A percentile compares a stretch with the other conserved stretches of the same genome.
Evolutionary conservation across 2,329 filamentous ascomycete species (phyloP).

Genomic region (Mycocentrospora acerina): DNA sequence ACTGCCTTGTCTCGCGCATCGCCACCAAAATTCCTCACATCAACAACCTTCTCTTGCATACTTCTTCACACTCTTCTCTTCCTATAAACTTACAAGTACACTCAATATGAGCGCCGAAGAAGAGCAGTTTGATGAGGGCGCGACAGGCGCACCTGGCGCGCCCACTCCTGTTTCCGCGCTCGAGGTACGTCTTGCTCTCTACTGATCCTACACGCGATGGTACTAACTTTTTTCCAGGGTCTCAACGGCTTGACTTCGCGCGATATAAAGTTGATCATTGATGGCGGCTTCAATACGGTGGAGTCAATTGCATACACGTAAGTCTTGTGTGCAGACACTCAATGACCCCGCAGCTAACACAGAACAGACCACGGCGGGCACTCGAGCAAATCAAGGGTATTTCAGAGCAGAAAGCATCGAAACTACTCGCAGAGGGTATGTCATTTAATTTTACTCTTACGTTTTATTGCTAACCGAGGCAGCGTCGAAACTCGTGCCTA

Average conservation of each 20-base stretch:
- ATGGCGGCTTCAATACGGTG: slow-evolving; percentile 92
- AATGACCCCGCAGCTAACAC: slow-evolving; percentile 20
- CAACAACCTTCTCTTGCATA: background rate
- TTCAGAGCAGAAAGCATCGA: slow-evolving; percentile 92
- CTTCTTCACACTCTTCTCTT: background rate
- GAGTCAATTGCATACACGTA: slow-evolving; percentile 94
- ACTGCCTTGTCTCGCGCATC: slow-evolving; percentile 5
- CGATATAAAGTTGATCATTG: slow-evolving; percentile 89
- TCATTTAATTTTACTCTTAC: background rate
- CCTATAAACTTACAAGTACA: background rate
- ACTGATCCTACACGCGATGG: background rate
- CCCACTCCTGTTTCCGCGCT: slow-evolving; percentile 83
- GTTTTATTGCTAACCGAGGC: slow-evolving; percentile 7
- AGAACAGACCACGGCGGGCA: slow-evolving; percentile 63
- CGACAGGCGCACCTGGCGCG: slow-evolving; percentile 81
- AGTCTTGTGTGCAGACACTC: slow-evolving; percentile 19
- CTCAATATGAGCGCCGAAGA: slow-evolving; percentile 52
- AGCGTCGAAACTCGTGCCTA: slow-evolving; percentile 95
- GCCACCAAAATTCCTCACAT: slow-evolving; percentile 12
- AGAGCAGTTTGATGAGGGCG: slow-evolving; percentile 67
- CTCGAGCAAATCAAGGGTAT: slow-evolving; percentile 97
- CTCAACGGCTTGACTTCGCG: slow-evolving; percentile 87
- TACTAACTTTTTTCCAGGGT: slow-evolving; percentile 59
- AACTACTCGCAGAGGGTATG: slow-evolving; percentile 84
- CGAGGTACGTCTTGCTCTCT: slow-evolving; percentile 63